Evolutionary conservation across 1,284 basidiomycete species (phyloP).

Genomic region (Trichosporon inkin): DNA sequence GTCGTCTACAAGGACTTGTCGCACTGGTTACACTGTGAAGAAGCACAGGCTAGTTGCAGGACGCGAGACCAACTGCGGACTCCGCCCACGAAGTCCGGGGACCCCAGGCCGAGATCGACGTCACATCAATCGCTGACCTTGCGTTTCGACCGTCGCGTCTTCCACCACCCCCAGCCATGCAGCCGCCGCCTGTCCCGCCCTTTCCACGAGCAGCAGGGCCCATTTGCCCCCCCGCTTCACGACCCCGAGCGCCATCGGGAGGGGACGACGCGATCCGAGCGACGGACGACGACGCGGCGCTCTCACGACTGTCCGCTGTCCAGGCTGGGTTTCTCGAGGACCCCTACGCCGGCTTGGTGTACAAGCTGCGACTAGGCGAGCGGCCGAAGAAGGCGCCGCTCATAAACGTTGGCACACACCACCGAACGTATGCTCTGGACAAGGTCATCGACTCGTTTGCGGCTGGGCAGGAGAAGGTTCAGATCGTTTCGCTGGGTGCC

Average conservation of each 20-base stretch:
- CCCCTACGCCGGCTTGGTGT: constrained; percentile 61
- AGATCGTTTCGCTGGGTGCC: constrained; percentile 84
- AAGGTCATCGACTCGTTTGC: constrained; percentile 71
- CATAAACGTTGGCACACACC: constrained; percentile 92
- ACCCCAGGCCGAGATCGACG: not conserved
- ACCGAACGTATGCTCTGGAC: constrained; percentile 78
- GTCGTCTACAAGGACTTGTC: too few relatives aligned
- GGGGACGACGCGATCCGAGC: constrained; percentile 61
- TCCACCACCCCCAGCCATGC: not conserved
- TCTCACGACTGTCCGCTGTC: constrained; percentile 58
- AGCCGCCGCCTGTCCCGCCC: constrained; percentile 1
- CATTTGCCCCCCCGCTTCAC: not conserved
- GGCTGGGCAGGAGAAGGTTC: constrained; percentile 50
- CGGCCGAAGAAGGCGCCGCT: constrained; percentile 59
- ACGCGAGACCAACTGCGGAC: too few relatives aligned
- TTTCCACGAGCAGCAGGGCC: not conserved
- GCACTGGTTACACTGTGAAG: too few relatives aligned
- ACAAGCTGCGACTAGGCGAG: constrained; percentile 36
- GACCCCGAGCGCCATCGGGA: not conserved
- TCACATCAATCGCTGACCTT: not conserved
- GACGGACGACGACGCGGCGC: constrained; percentile 70
- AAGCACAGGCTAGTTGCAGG: too few relatives aligned
- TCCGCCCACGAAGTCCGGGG: not conserved
- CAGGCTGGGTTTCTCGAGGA: constrained; percentile 71
- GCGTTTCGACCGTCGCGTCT: not conserved